Base-by-base conservation (phyloP, 2,329 filamentous ascomycete genomes). In the Diaporthe vaccinii region DNA sequence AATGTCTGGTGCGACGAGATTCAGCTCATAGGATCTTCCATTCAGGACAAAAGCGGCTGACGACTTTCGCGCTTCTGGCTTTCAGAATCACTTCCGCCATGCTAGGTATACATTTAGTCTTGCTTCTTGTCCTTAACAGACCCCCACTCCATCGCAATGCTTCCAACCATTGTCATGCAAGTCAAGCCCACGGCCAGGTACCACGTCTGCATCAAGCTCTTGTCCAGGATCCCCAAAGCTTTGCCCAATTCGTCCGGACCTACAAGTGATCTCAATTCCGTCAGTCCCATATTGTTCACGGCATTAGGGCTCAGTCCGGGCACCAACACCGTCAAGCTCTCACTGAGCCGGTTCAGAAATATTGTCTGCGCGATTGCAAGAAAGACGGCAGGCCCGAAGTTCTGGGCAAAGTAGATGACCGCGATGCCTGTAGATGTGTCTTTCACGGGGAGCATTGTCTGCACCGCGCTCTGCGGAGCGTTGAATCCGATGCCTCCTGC, bases 321-420 rank as follows among this genome's bases (percentile, higher is more conserved):
- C 8, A 74, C 44, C 61, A 75, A 22, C 12, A 41, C 74, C 17
- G 28, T 72, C 28, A 79, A 34, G 1, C 76, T 79, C 0, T 41
- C 73, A 4, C 81, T 74, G 9, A 84, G 59, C 4, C 72, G 71
- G 69, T 85, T 85, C 3, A 83, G 77, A 51, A 86, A 84, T 0
- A 82, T 81, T 1, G 81, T 80, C 76, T 86, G 83, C 2, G 82
- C 85, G 20, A 83, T 82, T 2, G 84, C 84, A 41, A 86, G 80
- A 76, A 84, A 84, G 46, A 87, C 81, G 1, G 85, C 84, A 14
- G 84, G 85, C 9, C 85, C 85, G 28, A 87, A 79, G 8, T 82
- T 85, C 76, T 86, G 85, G 22, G 81, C 80, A 77, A 85, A 77
- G 65, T 73, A 67, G 31, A 73, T 70, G 39, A 74, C 59, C 10